Evolutionary conservation across 176 grass and related monocot species (phyloP), one percentile per base, ranked within the genome.

Genomic region (Hyparrhenia diplandra): DNA sequence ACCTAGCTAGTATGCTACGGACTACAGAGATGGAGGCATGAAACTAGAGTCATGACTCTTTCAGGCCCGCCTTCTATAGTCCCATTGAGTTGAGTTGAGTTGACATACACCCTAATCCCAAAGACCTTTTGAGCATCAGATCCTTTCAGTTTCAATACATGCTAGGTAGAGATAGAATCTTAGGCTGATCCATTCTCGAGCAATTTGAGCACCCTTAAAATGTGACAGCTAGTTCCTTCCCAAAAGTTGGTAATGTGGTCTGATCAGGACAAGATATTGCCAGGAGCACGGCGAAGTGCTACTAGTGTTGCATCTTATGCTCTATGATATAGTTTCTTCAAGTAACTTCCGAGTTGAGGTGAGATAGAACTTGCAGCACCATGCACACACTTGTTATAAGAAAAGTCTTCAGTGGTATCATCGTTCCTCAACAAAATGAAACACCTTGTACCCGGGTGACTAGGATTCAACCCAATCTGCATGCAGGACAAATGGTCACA

Each of bases 391-490:
- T 88, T 88, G 28, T 73, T 73, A 62, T 88, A 88, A 51, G 87
- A 88, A 29, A 84, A 80, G 51, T 88, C 87, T 27, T 74, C 87
- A 7, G 69, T 75, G 21, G 76, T 84, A 40, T 27, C 76, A 23
- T 84, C 76, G 10, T 61, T 73, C 31, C 87, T 73, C 34, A 74
- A 49, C 52, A 84, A 60, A 73, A 88, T 30, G 29, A 88, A 88
- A 40, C 87, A 88, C 51, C 68, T 74, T 67, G 76, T 80, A 13
- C 13, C 24, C 17, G 81, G 81, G 81, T 88, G 81, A 47, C 6
- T 61, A 69, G 86, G 75, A 83, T 88, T 78, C 75, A 80, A 27
- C 74, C 86, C 86, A 0, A 88, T 51, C 86, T 88, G 61, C 69
- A 73, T 32, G 70, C 3, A 17, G 13, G 13, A 66, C 30, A 45